Evolutionary conservation across 2,329 filamentous ascomycete species (phyloP), one percentile per base, ranked within the genome.

Genomic region (Ascochyta clinopodiicola): DNA sequence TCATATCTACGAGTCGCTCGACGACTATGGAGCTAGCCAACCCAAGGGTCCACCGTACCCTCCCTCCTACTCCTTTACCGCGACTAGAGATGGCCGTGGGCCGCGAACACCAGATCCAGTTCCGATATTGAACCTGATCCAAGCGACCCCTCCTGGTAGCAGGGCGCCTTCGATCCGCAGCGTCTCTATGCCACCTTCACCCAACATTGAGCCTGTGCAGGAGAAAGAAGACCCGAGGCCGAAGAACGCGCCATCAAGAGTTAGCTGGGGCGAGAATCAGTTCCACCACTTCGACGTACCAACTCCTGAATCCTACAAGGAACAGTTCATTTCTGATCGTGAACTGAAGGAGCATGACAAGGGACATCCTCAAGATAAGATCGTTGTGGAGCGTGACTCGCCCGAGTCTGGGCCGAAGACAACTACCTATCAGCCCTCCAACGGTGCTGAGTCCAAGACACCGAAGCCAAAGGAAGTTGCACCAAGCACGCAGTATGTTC

Each of bases 71-170:
- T 67, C 67, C 1, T 77, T 78, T 43, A 75, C 60, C 73, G 56
- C 78, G 63, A 63, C 74, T 64, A 66, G 75, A 70, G 73, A 81
- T 53, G 75, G 77, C 17, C 71, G 74, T 17, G 61, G 60, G 13
- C 51, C 57, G 10, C 57, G 63, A 17, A 77, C 77, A 15, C 44
- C 55, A 34, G 82, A 77, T 73, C 70, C 75, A 17, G 80, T 86
- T 19, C 84, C 84, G 10, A 71, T 66, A n/a, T 75, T 87, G 15
- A 84, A 82, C 38, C 73, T 86, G 22, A 84, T 86, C 48, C 79
- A 82, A 42, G 82, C 85, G 2, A 87, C 84, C 6, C 85, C 84
- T 17, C 85, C 85, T 19, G 79, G 77, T 19, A 84, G 82, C 56
- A 63, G 72, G 53, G 77, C 75, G 22, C 75, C 75, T 9, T 72